phyloP scores from a whole-genome alignment of 768 basidiomycete species.

The Exidia glandulosa region DNA sequence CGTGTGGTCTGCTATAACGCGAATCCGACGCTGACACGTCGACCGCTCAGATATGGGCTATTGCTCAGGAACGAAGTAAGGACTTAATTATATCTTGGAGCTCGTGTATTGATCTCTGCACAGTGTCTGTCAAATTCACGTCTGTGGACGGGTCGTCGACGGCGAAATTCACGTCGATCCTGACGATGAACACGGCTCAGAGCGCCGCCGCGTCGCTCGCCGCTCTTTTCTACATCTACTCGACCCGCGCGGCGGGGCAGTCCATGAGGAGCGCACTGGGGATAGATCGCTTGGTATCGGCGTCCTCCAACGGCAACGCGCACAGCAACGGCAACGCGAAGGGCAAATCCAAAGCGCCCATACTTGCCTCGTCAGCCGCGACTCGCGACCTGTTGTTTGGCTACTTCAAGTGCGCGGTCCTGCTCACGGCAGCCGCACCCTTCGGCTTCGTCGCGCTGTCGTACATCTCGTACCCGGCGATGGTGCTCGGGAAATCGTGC shows the following conservation, averaged over 20 bases:
- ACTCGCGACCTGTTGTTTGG: conserved; percentile 45
- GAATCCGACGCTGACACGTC: conserved; percentile 2
- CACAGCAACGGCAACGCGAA: conserved; percentile 28
- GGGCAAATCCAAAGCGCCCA: conserved; percentile 18
- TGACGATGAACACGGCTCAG: conserved; percentile 80
- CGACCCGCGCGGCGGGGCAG: conserved; percentile 44
- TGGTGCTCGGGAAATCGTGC: conserved; percentile 98
- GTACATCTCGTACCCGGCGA: conserved; percentile 95
- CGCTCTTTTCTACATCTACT: conserved; percentile 62
- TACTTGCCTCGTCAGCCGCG: no score
- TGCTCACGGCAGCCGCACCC: conserved; percentile 85
- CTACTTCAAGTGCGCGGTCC: conserved; percentile 75
- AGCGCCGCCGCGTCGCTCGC: conserved; percentile 67
- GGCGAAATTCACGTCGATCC: conserved; percentile 72
- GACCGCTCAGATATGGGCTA: conserved; percentile 62
- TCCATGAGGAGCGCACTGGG: conserved; percentile 51
- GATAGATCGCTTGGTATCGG: conserved; percentile 29
- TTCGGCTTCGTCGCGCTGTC: conserved; percentile 93
- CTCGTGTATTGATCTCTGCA: not conserved
- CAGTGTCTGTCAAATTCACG: conserved; percentile 79
- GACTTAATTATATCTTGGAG: conserved; percentile 1
- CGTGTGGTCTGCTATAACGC: conserved; percentile 16
- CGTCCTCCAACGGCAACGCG: conserved; percentile 16
- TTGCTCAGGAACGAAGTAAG: conserved; percentile 88
- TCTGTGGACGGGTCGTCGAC: conserved; percentile 46